Evolutionary conservation across 148 eudicot genomes (phyloP).

Genomic region (Camellia granthamiana): DNA sequence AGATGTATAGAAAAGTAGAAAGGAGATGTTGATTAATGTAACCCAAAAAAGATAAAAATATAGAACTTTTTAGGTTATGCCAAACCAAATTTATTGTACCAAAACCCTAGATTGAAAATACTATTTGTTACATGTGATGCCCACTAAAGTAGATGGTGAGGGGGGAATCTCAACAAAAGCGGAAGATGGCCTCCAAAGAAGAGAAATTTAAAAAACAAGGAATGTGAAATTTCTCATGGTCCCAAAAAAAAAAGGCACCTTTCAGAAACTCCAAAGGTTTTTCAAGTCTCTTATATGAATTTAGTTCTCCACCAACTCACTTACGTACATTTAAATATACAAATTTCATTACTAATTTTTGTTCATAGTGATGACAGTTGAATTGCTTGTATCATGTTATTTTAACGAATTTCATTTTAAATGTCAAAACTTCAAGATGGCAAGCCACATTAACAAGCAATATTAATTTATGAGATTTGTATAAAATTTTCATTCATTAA

Average conservation of each 20-base stretch:
- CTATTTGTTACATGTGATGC: constrained; percentile 8
- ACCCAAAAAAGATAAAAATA: background rate
- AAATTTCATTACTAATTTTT: too few relatives aligned
- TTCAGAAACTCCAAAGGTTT: constrained; percentile 14
- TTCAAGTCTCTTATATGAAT: background rate
- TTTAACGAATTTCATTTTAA: too few relatives aligned
- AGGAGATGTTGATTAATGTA: background rate
- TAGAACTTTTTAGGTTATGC: too few relatives aligned
- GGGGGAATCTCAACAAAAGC: constrained; percentile 18
- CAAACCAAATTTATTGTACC: background rate
- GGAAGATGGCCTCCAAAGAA: constrained; percentile 19
- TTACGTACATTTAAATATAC: background rate
- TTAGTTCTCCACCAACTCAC: background rate
- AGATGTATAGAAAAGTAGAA: too few relatives aligned
- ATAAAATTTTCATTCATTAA: too few relatives aligned
- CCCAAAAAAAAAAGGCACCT: background rate
- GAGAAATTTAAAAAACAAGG: background rate
- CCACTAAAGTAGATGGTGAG: constrained; percentile 8
- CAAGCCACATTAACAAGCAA: too few relatives aligned
- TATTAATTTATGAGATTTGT: too few relatives aligned
- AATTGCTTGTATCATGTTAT: too few relatives aligned
- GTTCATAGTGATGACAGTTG: too few relatives aligned
- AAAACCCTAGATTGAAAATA: background rate
- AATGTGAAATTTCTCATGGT: background rate
- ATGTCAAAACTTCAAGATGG: too few relatives aligned